Percentiles rank a stretch among this genome's conserved stretches.
Evolutionary conservation across 257 asterid species (phyloP).

Genomic region (Petunia axillaris): DNA sequence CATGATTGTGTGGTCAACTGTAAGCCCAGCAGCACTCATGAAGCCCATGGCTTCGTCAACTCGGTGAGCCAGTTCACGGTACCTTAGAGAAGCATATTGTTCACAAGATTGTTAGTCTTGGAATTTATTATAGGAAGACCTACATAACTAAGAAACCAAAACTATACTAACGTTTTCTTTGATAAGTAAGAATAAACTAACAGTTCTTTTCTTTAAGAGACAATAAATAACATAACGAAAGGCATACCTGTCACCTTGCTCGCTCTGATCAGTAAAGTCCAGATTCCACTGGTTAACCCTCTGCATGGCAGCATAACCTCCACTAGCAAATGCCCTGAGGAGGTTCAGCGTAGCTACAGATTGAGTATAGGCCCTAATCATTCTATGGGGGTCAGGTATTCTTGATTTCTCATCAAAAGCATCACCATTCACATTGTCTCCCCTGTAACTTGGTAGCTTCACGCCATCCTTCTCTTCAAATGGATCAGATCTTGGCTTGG

Average conservation of each 20-base stretch:
- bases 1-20: slow-evolving; percentile 66
- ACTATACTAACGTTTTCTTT: slow-evolving; percentile 7
- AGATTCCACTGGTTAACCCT: slow-evolving; percentile 82
- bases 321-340: slow-evolving; percentile 80
- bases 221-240: not conserved
- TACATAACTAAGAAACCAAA: slow-evolving; percentile 22
- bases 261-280: slow-evolving; percentile 73
- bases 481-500: slow-evolving; percentile 72
- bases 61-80: slow-evolving; percentile 72
- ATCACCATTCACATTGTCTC: slow-evolving; percentile 74
- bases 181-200: slow-evolving; percentile 1
- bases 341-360: slow-evolving; percentile 76
- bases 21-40: slow-evolving; percentile 75
- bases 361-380: slow-evolving; percentile 73
- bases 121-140: not conserved
- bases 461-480: slow-evolving; percentile 72
- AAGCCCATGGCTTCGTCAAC: slow-evolving; percentile 82
- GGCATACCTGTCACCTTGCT: slow-evolving; percentile 74
- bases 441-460: slow-evolving; percentile 80
- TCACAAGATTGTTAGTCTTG: not conserved
- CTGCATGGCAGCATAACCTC: slow-evolving; percentile 84
- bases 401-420: slow-evolving; percentile 68
- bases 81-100: slow-evolving; percentile 38
- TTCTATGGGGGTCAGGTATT: slow-evolving; percentile 69
- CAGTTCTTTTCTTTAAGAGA: not conserved